Base-by-base conservation (phyloP, 1,284 basidiomycete species). In the Somion occarium region DNA sequence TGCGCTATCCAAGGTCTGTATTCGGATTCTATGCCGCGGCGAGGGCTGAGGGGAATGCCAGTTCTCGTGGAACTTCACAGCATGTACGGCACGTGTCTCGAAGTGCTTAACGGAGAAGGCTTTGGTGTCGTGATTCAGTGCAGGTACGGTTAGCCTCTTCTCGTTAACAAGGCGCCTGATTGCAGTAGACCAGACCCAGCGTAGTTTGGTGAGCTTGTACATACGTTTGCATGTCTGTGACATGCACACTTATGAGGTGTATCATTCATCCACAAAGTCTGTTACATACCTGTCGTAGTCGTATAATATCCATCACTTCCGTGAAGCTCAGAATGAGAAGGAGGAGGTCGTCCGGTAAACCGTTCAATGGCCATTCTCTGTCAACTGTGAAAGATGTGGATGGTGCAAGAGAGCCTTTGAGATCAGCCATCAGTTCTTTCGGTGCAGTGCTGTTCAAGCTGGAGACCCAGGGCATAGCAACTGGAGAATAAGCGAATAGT, bases 101-200 rank as follows among this genome's bases (percentile, higher is more conserved):
- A 72, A 63, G 47, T 70, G 64, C 38, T 62, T 59, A 20, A 66
- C 58, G n/a, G 68, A 65, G 24, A 69, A 51, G 19, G 57, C 55
- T 51, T 60, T 62, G 49, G 67, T 53, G 54, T 69, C 65, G 2
- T 53, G 49, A 34, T 55, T 53, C 34, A 53, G 57, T 18, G 67
- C 67, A 22, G 69, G 69, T 18, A 70, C 55, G 34, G 68, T 67
- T 18, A 72, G 59, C 7, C 64, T 64, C 44, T 59, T 60, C 48
- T 64, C 62, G 13, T 69, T 60, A 53, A 70, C 62, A 51, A 69
- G 69, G 5, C 64, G 61, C 44, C 65, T 62, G 44, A 71, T 59
- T 13, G 68, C 69, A 53, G 68, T 64, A 37, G 61, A 61, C 70
- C 70, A 72, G 12, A 72, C 66, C 69, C 69, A 71, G 45, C 69